phyloP scores from a whole-genome alignment of 2,329 filamentous ascomycete species.

The Aureobasidium subglaciale region DNA sequence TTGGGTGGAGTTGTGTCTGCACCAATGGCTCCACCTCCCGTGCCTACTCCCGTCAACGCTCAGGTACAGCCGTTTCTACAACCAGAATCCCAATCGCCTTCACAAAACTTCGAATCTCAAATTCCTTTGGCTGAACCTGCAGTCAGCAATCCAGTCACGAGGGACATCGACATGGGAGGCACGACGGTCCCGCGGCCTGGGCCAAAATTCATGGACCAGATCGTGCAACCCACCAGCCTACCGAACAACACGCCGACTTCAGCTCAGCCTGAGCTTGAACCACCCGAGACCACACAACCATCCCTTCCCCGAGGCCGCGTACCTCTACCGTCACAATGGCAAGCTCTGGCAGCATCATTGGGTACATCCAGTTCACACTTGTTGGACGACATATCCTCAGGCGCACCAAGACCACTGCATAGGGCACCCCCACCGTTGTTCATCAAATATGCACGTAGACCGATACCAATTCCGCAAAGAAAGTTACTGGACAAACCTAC shows the following conservation, averaged over 20 bases:
- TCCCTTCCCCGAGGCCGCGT: conserved; percentile 7
- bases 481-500: conserved; percentile 40
- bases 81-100: background rate
- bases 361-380: conserved; percentile 17
- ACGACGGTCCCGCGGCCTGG: too few species aligned
- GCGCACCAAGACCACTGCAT: background rate
- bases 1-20: background rate
- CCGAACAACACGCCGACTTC: background rate
- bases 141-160: background rate
- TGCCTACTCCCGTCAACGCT: background rate
- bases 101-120: conserved; percentile 1
- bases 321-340: background rate
- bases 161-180: too few species aligned
- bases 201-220: background rate
- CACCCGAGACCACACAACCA: background rate
- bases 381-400: background rate
- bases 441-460: conserved; percentile 22
- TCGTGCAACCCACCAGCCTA: background rate
- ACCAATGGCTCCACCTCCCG: background rate
- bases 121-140: background rate
- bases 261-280: conserved; percentile 5
- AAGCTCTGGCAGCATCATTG: background rate
- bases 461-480: conserved; percentile 41
- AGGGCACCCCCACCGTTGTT: conserved; percentile 7
- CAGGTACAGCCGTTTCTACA: background rate